phyloP scores from a whole-genome alignment of 139 green algal genomes.

The Chlamydomonas sp. region DNA sequence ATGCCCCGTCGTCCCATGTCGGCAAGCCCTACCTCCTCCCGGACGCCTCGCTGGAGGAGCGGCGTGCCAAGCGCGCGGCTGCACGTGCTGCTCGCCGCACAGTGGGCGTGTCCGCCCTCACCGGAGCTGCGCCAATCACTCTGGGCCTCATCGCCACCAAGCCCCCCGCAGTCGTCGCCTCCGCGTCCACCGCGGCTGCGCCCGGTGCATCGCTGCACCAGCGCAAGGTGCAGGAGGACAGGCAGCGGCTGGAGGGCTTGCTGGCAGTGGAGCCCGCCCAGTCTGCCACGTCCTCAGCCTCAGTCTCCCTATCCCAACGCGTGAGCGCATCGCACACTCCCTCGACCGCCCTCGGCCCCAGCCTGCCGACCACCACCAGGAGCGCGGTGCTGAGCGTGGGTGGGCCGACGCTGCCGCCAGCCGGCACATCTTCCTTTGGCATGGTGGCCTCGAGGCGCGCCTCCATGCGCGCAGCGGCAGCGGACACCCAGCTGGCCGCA shows the following conservation, averaged over 20 bases:
- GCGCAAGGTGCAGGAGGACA: background rate
- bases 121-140: no score
- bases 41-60: background rate
- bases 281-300: background rate
- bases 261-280: background rate
- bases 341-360: no score
- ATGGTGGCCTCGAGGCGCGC: background rate
- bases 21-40: background rate
- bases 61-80: background rate
- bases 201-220: no score
- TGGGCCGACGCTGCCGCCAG: background rate
- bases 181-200: background rate
- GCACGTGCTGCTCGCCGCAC: no score
- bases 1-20: background rate
- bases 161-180: background rate
- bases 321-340: background rate
- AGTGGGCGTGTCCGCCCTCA: no score
- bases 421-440: background rate
- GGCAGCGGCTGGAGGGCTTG: background rate
- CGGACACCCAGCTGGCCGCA: background rate
- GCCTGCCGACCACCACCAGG: no score
- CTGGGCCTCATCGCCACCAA: constrained; percentile 7
- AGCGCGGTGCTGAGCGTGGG: no score
- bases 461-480: background rate
- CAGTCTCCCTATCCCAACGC: background rate